phyloP scores from a whole-genome alignment of 2,329 filamentous ascomycete species.

The Karstenula rhodostoma region DNA sequence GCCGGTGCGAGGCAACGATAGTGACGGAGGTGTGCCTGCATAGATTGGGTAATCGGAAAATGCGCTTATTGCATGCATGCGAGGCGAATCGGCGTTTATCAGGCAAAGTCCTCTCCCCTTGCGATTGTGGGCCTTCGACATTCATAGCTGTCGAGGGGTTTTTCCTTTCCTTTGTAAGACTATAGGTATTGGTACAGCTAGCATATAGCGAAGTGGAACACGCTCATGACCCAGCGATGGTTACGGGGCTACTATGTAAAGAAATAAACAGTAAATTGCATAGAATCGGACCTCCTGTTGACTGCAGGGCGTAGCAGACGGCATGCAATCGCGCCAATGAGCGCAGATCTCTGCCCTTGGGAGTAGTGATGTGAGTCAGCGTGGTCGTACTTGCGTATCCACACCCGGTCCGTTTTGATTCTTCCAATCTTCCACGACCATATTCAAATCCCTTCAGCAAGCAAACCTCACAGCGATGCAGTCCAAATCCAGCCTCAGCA shows the following conservation, averaged over 20 bases:
- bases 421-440: neutral
- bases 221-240: neutral
- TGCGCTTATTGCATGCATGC: conserved; percentile 18
- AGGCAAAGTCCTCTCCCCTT: conserved; percentile 16
- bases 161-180: conserved; percentile 14
- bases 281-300: neutral
- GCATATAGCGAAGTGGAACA: conserved; percentile 10
- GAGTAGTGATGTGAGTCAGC: neutral
- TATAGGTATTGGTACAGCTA: conserved; percentile 13
- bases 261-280: neutral
- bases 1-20: conserved; percentile 27
- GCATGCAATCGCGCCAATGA: neutral
- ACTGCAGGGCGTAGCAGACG: neutral
- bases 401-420: neutral
- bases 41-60: conserved; percentile 19
- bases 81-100: conserved; percentile 23
- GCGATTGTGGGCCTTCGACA: neutral
- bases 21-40: conserved; percentile 28
- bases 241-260: neutral
- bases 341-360: neutral
- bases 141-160: neutral
- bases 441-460: neutral
- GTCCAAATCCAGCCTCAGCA: neutral
- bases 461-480: neutral
- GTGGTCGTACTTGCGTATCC: neutral